phyloP scores from a whole-genome alignment of 768 basidiomycete genomes.

The Exsudoporus frostii region DNA sequence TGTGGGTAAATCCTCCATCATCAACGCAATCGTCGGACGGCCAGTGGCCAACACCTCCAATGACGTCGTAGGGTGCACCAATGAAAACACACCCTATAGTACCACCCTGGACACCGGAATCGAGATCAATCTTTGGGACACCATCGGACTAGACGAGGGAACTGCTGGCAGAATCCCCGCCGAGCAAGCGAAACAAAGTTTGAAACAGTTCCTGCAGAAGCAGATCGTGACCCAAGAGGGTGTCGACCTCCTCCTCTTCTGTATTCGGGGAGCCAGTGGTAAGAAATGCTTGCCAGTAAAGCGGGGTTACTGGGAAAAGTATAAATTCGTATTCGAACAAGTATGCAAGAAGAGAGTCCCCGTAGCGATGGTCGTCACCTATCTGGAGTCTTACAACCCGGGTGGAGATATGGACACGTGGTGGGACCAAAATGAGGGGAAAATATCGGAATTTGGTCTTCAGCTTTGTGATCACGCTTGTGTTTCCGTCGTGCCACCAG shows the following conservation, averaged over 20 bases:
- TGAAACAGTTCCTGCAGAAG: constrained; percentile 28
- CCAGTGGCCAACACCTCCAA: constrained; percentile 28
- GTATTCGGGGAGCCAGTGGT: constrained; percentile 24
- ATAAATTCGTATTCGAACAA: constrained; percentile 21
- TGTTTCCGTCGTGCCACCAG: constrained; percentile 25
- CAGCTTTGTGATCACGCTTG: constrained; percentile 36
- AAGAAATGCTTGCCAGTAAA: constrained; percentile 15
- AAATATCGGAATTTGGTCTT: constrained; percentile 30
- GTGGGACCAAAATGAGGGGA: constrained; percentile 32
- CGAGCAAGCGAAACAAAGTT: constrained; percentile 10
- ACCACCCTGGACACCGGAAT: constrained; percentile 14
- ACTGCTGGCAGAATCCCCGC: constrained; percentile 17
- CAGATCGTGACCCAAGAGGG: constrained; percentile 19
- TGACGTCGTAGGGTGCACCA: constrained; percentile 29
- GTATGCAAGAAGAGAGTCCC: constrained; percentile 27
- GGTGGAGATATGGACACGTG: constrained; percentile 32
- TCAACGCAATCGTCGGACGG: constrained; percentile 34
- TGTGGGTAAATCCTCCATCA: constrained; percentile 40
- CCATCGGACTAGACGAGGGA: constrained; percentile 34
- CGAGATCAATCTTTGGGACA: constrained; percentile 32
- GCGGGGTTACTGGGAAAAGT: constrained; percentile 16
- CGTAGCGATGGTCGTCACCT: constrained; percentile 24
- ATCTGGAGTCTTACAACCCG: constrained; percentile 26
- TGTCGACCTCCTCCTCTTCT: constrained; percentile 26
- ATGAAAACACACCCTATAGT: constrained; percentile 16